These are phyloP conservation scores for Primulina tabacum DNA, from an alignment of 257 asterid species.

Conservation along the genomic window DNA sequence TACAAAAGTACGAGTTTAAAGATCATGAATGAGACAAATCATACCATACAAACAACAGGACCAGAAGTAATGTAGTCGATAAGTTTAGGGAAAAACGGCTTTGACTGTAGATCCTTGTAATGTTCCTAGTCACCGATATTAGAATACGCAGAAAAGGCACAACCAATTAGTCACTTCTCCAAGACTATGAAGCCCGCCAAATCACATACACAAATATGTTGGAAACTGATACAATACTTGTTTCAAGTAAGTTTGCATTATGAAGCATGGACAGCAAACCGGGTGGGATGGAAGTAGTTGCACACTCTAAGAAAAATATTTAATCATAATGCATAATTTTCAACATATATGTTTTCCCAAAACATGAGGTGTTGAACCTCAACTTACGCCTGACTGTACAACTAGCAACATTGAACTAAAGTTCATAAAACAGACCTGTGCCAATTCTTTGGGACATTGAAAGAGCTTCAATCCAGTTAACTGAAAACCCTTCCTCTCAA, in stretches of 20 bases:
- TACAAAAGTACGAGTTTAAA: background rate
- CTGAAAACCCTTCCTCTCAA: constrained; percentile 94
- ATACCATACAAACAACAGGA: constrained; percentile 95
- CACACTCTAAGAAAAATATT: background rate
- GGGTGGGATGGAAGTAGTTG: background rate
- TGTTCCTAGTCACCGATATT: constrained; percentile 54
- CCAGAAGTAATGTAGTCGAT: constrained; percentile 82
- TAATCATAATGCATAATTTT: no score
- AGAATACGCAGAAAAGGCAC: background rate
- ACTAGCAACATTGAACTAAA: constrained; percentile 13
- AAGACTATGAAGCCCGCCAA: background rate
- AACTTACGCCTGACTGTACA: background rate
- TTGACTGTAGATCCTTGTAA: constrained; percentile 78
- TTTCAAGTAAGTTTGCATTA: background rate
- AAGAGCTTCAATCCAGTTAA: constrained; percentile 79
- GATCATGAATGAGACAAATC: constrained; percentile 5
- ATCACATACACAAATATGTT: background rate
- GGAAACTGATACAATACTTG: background rate
- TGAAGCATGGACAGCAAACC: background rate
- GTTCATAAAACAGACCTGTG: constrained; percentile 56
- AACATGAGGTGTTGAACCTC: background rate
- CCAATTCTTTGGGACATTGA: constrained; percentile 75
- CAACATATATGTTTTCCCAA: background rate
- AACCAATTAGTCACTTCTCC: background rate
- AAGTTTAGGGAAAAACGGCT: constrained; percentile 83